Evolutionary conservation across 208 protist genomes (phyloP), one percentile per base, ranked within the genome.

Genomic region (Angomonas deanei): DNA sequence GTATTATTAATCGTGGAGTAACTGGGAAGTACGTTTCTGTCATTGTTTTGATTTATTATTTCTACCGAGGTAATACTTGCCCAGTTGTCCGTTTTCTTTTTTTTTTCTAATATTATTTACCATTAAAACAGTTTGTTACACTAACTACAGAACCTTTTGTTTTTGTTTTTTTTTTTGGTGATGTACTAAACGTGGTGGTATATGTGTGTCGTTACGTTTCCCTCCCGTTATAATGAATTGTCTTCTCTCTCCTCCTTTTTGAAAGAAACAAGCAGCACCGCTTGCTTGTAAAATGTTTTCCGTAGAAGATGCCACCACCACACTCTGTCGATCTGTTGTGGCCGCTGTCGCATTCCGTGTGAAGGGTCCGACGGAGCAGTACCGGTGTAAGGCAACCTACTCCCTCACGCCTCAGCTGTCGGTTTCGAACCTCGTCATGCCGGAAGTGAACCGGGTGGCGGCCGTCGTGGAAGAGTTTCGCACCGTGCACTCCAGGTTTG

Each of bases 371-470:
- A 46, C 56, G 11, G 46, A 50, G 1, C 58, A 53, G 6, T 81
- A 76, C 58, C 66, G 76, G 0, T 79, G 74, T 62, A 80, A 83
- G 49, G 72, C 65, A 1, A 87, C 80, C 8, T 83, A 81, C 49
- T 78, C 68, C 3, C 48, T 81, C 38, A 56, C 61, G 13, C 74
- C 80, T 4, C 4, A 23, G 11, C 58, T 84, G n/a, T 23, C 38
- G 8, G 56, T 56, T 3, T 74, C 76, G 1, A 56, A 55, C n/a
- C 68, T 76, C 4, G 62, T 53, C 28, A 70, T 39, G 48, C n/a
- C 3, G 0, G 23, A 11, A 0, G 66, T 81, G 21, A 83, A 81
- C 47, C 59, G 39, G 11, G 39, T 74, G 21, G 56, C 54, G 21
- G 8, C 28, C 1, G 59, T 66, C 0, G 76, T 74, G 24, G 36